phyloP scores from a whole-genome alignment of 1,284 basidiomycete species.

The Schizopora paradoxa region DNA sequence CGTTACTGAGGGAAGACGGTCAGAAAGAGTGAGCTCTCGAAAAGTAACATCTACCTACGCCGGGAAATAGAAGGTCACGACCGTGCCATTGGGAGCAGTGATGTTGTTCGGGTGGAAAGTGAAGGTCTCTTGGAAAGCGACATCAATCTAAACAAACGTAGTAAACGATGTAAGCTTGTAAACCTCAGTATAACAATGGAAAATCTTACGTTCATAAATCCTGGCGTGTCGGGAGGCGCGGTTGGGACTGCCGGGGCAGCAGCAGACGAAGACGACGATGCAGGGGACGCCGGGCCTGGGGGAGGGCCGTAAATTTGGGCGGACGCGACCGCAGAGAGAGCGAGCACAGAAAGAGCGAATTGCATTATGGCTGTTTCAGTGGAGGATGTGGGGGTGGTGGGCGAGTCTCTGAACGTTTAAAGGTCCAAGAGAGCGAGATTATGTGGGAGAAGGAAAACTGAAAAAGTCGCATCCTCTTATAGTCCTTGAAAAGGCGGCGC shows the following conservation, averaged over 20 bases:
- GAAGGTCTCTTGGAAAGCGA: conserved; percentile 33
- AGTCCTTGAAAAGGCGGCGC: too few species aligned
- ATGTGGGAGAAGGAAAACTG: too few species aligned
- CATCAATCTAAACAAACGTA: conserved; percentile 36
- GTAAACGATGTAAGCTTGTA: conserved; percentile 7
- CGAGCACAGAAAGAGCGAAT: conserved; percentile 6
- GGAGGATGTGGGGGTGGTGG: too few species aligned
- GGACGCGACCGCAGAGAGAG: conserved; percentile 33
- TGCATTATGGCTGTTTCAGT: too few species aligned
- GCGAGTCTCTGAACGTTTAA: too few species aligned
- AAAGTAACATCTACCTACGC: conserved; percentile 29
- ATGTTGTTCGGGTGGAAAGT: conserved; percentile 17
- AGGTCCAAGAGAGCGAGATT: too few species aligned
- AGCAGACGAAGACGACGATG: conserved; percentile 21
- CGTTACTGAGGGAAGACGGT: conserved; percentile 19
- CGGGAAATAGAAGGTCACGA: conserved; percentile 51
- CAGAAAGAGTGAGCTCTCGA: not conserved
- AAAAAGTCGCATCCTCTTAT: too few species aligned
- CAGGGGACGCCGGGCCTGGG: conserved; percentile 23
- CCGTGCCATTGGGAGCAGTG: conserved; percentile 31
- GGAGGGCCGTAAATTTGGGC: conserved; percentile 36
- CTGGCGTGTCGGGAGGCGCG: conserved; percentile 37
- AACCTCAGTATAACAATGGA: not conserved
- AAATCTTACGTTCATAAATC: conserved; percentile 40
- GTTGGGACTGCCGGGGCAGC: conserved; percentile 32